Evolutionary conservation across 2,329 filamentous ascomycete genomes (phyloP), one percentile per base, ranked within the genome.

Genomic region (Annulohypoxylon truncatum): DNA sequence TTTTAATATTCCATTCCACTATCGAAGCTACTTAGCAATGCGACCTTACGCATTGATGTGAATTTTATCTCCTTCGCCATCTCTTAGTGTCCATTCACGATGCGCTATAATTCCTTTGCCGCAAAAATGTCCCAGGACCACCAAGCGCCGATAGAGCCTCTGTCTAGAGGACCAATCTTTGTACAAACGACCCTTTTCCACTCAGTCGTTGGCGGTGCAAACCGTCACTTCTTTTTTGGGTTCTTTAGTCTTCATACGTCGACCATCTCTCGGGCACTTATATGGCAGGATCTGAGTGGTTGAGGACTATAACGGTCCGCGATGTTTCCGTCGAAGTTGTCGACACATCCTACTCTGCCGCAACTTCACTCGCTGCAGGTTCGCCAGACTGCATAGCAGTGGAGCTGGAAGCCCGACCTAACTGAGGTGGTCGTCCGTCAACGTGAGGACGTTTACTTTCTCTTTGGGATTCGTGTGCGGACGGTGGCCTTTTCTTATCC

Each of bases 381-480:
- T 66, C 62, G 26, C 40, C 35, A 24, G 66, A 38, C 29, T 62
- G 64, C 20, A 68, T 20, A 26, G 31, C 57, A 33, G 56, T 65
- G 12, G 66, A 66, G 48, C 57, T 62, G 8, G 59, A 54, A 54
- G 64, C 63, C 28, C 54, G 42, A 44, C 40, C 61, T 4, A 64
- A 12, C 28, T 35, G 55, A 22, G 69, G 58, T 20, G 63, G 44
- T 48, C 67, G 68, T n/a, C 68, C 68, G n/a, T 76, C 75, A 8
- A 76, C 40, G 58, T 77, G 74, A 12, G 66, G 71, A 7, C 75
- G 69, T 54, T 76, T 77, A 20, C 68, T 66, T 22, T 76, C 73
- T 20, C 72, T 69, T 28, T 73, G 72, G 9, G 61, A 64, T 4
- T 73, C 71, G 26, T 72, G 68, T 13, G 60, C 53, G 8, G 74